Conservation (phyloP, 139 green algal genomes). For the Mesotaenium endlicherianum region DNA sequence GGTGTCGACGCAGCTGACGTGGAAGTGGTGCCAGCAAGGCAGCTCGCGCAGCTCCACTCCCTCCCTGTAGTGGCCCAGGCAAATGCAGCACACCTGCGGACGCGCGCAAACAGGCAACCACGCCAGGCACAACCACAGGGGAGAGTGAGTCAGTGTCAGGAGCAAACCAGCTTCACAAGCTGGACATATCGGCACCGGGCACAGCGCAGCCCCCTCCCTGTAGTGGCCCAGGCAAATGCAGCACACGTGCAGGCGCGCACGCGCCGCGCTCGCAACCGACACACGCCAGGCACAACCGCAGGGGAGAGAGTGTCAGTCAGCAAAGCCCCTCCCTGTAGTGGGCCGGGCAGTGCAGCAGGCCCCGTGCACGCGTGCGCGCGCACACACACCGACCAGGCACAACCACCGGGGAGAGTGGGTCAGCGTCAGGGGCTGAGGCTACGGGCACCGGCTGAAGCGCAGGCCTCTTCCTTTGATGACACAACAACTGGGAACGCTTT, state of each 20-base stretch:
- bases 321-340: too few relatives aligned
- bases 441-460: slow-evolving; percentile 44
- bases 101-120: neutral
- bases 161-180: too few relatives aligned
- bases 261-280: neutral
- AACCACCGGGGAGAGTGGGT: too few relatives aligned
- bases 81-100: slow-evolving; percentile 51
- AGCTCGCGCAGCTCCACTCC: slow-evolving; percentile 42
- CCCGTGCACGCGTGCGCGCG: too few relatives aligned
- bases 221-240: slow-evolving; percentile 54
- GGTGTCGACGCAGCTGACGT: slow-evolving; percentile 44
- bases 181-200: slow-evolving; percentile 41
- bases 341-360: too few relatives aligned
- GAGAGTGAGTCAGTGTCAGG: too few relatives aligned
- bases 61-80: slow-evolving; percentile 49
- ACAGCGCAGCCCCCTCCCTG: slow-evolving; percentile 39
- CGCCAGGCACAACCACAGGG: neutral
- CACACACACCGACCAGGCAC: too few relatives aligned
- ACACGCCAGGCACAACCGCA: neutral
- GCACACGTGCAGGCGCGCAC: slow-evolving; percentile 33
- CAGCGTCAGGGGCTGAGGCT: too few relatives aligned
- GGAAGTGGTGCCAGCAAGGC: slow-evolving; percentile 55
- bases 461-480: slow-evolving; percentile 31
- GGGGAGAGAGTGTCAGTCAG: too few relatives aligned
- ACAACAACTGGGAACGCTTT: too few relatives aligned